Base-by-base conservation (phyloP, 202 grass and related monocot species). In the Carex arenaria region DNA sequence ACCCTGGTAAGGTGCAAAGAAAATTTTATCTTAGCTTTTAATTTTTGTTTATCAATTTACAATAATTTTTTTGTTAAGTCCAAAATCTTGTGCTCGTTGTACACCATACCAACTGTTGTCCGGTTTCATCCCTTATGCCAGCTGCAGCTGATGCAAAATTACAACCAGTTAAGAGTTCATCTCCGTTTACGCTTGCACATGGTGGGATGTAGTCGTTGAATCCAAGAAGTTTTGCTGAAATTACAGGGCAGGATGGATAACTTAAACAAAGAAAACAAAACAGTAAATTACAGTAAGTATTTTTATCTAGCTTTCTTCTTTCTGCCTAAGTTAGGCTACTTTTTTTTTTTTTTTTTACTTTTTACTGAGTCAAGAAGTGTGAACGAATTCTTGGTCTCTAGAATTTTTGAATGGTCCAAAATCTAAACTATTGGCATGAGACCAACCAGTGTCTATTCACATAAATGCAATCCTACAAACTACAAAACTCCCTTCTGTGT, bases 71-170 rank as follows among this genome's bases (percentile, higher is more conserved):
- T 11, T 68, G 47, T 70, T 61, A 7, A 19, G 62, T 64, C 31
- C 26, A 57, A 49, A 62, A 11, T 67, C 3, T 74, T 59, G 10
- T 78, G 80, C 38, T 71, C 9, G 11, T 17, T 54, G 31, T 45
- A 28, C 9, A 10, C 1, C 38, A 13, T 85, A 90, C 95, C 83
- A 99, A 67, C 84, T 99, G 96, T 81, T 86, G 93, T 0, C 96
- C 96, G 0, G 96, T 99, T 88, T 99, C 96, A 3, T 93, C 93
- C 15, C 96, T 86, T 83, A 95, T 99, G 3, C 96, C 96, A 0
- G 96, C 91, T 31, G 93, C 93, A 12, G 96, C 96, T n/a, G 96
- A 99, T 4, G 96, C 93, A 85, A 99, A 99, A 84, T 99, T 99
- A 17, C 87, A 93, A 45, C 96, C 96, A 67, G 86, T 72, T 87